Evolutionary conservation across 495 filamentous ascomycete genomes (phyloP), one percentile per base, ranked within the genome.

Genomic region (Amorphotheca resinae): DNA sequence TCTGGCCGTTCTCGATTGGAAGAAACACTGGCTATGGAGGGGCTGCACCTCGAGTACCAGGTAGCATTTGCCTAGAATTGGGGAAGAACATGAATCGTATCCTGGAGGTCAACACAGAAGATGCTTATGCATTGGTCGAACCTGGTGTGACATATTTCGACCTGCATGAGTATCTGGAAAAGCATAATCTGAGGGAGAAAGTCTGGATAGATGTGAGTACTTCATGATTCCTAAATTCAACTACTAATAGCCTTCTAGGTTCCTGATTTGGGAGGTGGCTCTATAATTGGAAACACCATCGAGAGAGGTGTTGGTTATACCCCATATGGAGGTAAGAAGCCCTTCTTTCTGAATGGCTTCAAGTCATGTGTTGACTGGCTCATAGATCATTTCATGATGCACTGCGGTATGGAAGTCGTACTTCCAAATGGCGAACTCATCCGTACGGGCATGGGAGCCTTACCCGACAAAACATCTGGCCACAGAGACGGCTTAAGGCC

Each of bases 231-330:
- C 5, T 5, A 6, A 35, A 35, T 35, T 7, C 8, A 35, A 12
- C 25, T 30, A 6, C 6, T 6, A 35, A 35, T 7, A n/a, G 33
- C 8, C 9, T 18, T 43, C 23, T 15, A 49, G 9, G 22, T 30
- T 15, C 74, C 74, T 8, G 74, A 74, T 49, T 53, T 80, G 0
- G 73, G 73, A 2, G 70, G 74, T 7, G 76, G 74, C 1, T 69
- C 64, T 15, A 65, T 77, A 1, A 41, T 77, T 7, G 46, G 46
- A 0, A 49, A 48, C 33, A 63, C 72, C 2, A 48, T 72, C 12
- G 75, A 79, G 33, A 60, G 72, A 9, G 73, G 74, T 0, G 62
- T 77, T 18, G 74, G 73, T 0, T 79, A 77, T 54, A 79, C 72
- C 3, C 43, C 49, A 11, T 51, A 46, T n/a, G 64, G 65, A 40